phyloP scores from a whole-genome alignment of 2,329 filamentous ascomycete species.

The Fusarium gaditjirri region DNA sequence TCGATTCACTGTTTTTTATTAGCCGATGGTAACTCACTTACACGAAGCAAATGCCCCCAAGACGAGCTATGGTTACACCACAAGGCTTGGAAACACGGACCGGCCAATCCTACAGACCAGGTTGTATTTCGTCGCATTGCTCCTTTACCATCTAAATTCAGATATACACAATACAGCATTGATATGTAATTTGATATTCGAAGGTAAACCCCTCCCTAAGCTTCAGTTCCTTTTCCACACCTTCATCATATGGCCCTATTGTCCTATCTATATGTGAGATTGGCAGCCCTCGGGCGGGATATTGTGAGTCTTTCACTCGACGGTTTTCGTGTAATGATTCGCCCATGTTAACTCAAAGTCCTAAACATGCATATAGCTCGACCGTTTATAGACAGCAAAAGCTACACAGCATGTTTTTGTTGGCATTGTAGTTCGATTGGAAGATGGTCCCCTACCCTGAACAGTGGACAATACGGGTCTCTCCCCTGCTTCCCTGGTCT shows the following conservation, averaged over 20 bases:
- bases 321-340: not conserved
- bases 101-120: not conserved
- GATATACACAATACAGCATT: not conserved
- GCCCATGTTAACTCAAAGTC: no score
- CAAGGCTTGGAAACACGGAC: constrained; percentile 7
- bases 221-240: not conserved
- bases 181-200: not conserved
- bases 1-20: not conserved
- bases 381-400: not conserved
- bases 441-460: not conserved
- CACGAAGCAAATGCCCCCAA: constrained; percentile 15
- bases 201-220: not conserved
- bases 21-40: not conserved
- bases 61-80: constrained; percentile 13
- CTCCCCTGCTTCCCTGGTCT: not conserved
- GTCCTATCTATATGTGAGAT: not conserved
- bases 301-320: not conserved
- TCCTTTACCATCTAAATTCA: not conserved
- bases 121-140: not conserved
- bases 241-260: not conserved
- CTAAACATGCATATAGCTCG: not conserved
- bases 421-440: not conserved
- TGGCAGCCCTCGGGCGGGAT: not conserved
- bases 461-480: not conserved
- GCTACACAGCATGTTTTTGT: not conserved